Evolutionary conservation across 2,329 filamentous ascomycete genomes (phyloP), one percentile per base, ranked within the genome.

Genomic region (Fusarium protoensiforme): DNA sequence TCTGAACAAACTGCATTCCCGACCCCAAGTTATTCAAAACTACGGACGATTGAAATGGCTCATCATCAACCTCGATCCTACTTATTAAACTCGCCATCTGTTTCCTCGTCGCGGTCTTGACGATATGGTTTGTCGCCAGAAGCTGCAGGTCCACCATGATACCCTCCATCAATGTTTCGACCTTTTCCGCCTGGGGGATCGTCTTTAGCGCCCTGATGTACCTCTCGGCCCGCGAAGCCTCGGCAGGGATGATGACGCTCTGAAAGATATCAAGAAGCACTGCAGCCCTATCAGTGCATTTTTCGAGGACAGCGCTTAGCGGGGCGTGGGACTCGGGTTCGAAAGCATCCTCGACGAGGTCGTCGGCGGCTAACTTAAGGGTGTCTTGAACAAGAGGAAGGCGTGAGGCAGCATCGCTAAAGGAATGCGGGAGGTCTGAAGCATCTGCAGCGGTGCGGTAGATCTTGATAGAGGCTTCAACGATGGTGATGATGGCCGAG

Each of bases 171-270:
- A 54, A 10, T 0, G 29, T 2, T 2, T 54, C 29, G n/a, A 35
- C 20, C 51, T 36, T 54, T 16, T 54, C 51, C 18, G 11, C 51
- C 13, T 35, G 27, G 0, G 51, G 51, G 7, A 54, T 54, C 4
- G 31, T 33, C 5, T 35, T 54, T 13, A 54, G 14, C 1, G 51
- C 51, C 1, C 29, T 16, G 4, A 54, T 6, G 14, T 54, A 54
- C 6, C 8, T 54, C 3, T 33, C 29, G 4, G 51, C 7, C 0
- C 29, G 51, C 0, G 29, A 22, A 5, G 20, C 20, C 14, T 13
- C 4, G 1, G 51, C 6, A 1, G 51, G 27, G 1, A 2, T 8
- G 2, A 54, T 24, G 8, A 35, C 29, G 4, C 1, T 1, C 7
- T 54, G 29, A 6, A 54, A 54, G 10, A 54, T 54, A 1, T 35